These are phyloP conservation scores for Exidia glandulosa DNA, from an alignment of 768 basidiomycete genomes.

Conservation along the genomic window DNA sequence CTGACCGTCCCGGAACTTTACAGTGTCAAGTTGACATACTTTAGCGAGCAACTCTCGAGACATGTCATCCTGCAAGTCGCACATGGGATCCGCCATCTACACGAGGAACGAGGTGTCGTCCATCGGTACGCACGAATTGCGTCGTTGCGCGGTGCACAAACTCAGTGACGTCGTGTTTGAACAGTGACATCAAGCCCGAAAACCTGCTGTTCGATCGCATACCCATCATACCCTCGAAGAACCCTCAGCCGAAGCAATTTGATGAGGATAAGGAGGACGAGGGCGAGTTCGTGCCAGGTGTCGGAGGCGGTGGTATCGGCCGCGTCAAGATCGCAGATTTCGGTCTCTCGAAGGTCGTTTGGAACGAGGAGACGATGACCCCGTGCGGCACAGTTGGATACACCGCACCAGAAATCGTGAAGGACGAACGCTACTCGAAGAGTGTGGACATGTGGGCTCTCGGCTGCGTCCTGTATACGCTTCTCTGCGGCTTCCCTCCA, in stretches of 20 bases:
- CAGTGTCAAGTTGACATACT: constrained; percentile 91
- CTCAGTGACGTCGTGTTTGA: neutral
- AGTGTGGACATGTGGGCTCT: constrained; percentile 99
- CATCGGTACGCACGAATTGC: constrained; percentile 47
- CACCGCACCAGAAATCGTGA: constrained; percentile 98
- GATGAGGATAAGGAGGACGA: constrained; percentile 99
- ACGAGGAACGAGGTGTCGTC: constrained; percentile 95
- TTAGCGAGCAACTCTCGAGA: constrained; percentile 91
- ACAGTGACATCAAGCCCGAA: constrained; percentile 92
- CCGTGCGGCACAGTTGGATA: constrained; percentile 99
- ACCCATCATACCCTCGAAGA: constrained; percentile 79
- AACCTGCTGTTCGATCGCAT: constrained; percentile 91
- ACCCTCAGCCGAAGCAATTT: constrained; percentile 67
- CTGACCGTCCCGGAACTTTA: neutral
- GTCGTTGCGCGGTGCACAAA: neutral
- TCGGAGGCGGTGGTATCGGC: constrained; percentile 96
- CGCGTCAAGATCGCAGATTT: constrained; percentile 99
- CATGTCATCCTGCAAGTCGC: constrained; percentile 97
- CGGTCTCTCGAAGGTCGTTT: constrained; percentile 92
- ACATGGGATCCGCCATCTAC: constrained; percentile 86
- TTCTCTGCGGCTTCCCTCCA: constrained; percentile 94
- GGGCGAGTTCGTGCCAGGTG: constrained; percentile 83
- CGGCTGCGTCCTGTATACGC: constrained; percentile 96
- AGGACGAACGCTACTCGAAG: constrained; percentile 93
- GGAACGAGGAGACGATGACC: constrained; percentile 98